These are phyloP conservation scores for Akanthomyces muscarius DNA, from an alignment of 2,329 filamentous ascomycete genomes.

Conservation along the genomic window DNA sequence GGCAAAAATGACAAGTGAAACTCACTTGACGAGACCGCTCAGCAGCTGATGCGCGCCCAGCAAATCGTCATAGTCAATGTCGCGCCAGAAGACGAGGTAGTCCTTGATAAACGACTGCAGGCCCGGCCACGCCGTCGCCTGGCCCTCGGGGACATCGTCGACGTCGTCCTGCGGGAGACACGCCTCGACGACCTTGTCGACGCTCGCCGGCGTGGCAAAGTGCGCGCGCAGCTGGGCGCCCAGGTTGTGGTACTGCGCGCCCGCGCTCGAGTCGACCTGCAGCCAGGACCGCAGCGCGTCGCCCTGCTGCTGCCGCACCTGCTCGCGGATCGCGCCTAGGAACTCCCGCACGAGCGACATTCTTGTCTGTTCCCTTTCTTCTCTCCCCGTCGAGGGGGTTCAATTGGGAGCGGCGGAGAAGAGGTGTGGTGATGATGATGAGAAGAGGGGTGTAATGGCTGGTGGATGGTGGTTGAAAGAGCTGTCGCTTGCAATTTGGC, in stretches of 20 bases:
- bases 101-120: constrained; percentile 77
- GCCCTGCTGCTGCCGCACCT: constrained; percentile 60
- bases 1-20: constrained; percentile 19
- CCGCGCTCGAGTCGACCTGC: constrained; percentile 67
- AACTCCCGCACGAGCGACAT: constrained; percentile 68
- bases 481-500: background rate
- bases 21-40: constrained; percentile 70
- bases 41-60: constrained; percentile 71
- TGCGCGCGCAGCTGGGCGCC: constrained; percentile 60
- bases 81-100: constrained; percentile 76
- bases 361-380: background rate
- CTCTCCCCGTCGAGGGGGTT: too few species aligned
- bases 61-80: constrained; percentile 72
- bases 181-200: constrained; percentile 61
- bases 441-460: too few species aligned
- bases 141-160: constrained; percentile 58
- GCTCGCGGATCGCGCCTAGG: constrained; percentile 55
- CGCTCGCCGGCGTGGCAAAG: constrained; percentile 47
- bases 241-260: constrained; percentile 64
- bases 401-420: too few species aligned
- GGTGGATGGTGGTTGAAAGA: background rate
- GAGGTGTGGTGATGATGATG: too few species aligned
- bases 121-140: constrained; percentile 66
- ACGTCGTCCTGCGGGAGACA: constrained; percentile 56
- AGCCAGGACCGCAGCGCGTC: constrained; percentile 64